Evolutionary conservation across 371 early-diverging fungal genomes (phyloP).

Genomic region (Apophysomyces elegans): DNA sequence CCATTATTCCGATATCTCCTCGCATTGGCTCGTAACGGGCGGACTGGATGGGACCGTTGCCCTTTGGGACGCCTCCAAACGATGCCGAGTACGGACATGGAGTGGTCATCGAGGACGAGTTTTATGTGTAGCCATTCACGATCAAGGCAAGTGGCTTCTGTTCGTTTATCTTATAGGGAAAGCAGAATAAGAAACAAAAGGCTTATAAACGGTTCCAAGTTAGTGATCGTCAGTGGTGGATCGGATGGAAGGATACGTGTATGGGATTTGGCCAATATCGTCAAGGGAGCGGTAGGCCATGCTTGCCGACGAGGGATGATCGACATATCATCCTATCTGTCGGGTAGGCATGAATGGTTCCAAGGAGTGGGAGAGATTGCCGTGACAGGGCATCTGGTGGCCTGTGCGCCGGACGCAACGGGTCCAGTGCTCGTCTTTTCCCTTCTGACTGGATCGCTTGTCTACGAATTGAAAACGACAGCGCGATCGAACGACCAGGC

Average conservation of each 20-base stretch:
- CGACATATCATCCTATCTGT: constrained; percentile 44
- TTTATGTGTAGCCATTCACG: constrained; percentile 60
- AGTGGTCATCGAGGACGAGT: constrained; percentile 59
- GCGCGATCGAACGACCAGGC: not conserved
- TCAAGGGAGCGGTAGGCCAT: constrained; percentile 5
- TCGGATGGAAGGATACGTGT: constrained; percentile 61
- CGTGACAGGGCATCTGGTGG: constrained; percentile 53
- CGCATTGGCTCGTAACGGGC: constrained; percentile 56
- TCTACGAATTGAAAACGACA: constrained; percentile 29
- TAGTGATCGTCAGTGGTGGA: constrained; percentile 62
- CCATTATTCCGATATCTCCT: constrained; percentile 48
- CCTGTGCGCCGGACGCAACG: constrained; percentile 59
- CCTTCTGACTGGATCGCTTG: constrained; percentile 57
- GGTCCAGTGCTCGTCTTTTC: constrained; percentile 62
- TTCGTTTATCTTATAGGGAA: not conserved
- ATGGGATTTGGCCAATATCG: constrained; percentile 49
- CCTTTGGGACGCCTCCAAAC: constrained; percentile 50
- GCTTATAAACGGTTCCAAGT: not conserved
- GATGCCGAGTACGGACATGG: constrained; percentile 45
- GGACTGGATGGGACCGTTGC: constrained; percentile 59
- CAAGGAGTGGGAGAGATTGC: constrained; percentile 61
- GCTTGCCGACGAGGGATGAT: constrained; percentile 44
- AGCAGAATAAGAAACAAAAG: not conserved
- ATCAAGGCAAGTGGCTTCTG: constrained; percentile 35
- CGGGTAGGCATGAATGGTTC: constrained; percentile 54